Conservation (phyloP, 176 grass and related monocot genomes). For the Poa pratensis region DNA sequence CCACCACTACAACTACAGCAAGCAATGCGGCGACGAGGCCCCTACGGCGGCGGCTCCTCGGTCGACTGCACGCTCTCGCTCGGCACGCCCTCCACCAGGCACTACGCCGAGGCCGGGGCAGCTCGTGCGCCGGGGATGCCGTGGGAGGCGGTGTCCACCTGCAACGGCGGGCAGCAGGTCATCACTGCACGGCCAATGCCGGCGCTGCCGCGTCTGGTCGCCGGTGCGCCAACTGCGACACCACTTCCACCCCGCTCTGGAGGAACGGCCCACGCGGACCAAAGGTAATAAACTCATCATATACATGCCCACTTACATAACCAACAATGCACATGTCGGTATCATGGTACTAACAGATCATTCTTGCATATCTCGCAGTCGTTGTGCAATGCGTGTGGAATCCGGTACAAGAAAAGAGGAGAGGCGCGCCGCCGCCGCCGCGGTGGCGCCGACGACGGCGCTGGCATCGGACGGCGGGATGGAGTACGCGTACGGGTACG, state of each 20-base stretch:
- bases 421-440: constrained; percentile 75
- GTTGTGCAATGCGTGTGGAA: constrained; percentile 95
- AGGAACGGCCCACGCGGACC: constrained; percentile 90
- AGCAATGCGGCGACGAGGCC: constrained; percentile 37
- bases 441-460: constrained; percentile 38
- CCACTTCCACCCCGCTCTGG: constrained; percentile 89
- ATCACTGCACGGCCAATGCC: background rate
- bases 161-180: constrained; percentile 35
- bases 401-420: constrained; percentile 99
- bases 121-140: constrained; percentile 36
- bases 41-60: constrained; percentile 31
- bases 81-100: constrained; percentile 89
- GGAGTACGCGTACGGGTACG: constrained; percentile 67
- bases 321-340: background rate
- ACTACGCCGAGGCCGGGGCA: constrained; percentile 47
- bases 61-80: constrained; percentile 98
- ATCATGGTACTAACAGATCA: background rate
- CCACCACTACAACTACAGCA: constrained; percentile 42
- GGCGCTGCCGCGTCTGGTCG: constrained; percentile 39
- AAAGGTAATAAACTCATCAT: constrained; percentile 57
- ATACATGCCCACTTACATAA: background rate
- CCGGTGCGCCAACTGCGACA: constrained; percentile 95
- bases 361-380: constrained; percentile 50
- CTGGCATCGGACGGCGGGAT: constrained; percentile 37
- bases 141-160: constrained; percentile 53